Evolutionary conservation across 2,329 filamentous ascomycete genomes (phyloP), one percentile per base, ranked within the genome.

Genomic region (Aureobasidium zeae): DNA sequence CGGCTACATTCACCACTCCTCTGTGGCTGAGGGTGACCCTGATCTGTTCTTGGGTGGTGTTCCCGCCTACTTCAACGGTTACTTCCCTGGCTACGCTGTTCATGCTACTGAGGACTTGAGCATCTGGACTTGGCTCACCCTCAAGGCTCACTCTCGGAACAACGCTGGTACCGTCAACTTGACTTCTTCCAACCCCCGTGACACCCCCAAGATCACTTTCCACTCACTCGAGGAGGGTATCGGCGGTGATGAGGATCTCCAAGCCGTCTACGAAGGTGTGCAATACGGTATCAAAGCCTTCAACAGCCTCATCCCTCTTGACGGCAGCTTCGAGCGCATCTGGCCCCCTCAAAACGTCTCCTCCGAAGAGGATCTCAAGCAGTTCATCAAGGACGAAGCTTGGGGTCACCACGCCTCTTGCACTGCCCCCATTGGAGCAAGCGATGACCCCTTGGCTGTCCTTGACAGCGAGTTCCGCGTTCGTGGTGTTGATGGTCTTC

Each of bases 71-170:
- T 76, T 76, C 64, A 60, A 62, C 13, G 71, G 72, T 13, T 74
- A 76, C 61, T 76, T 71, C 61, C 73, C 73, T 0, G 66, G 69
- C 15, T 79, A 71, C 51, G 65, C 69, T 1, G 54, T 63, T 17
- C 65, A 70, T 49, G 63, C 66, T 3, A 61, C 68, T 2, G 56
- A 59, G 1, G 67, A 63, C 35, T 62, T 62, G 2, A 64, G 64
- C 25, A 64, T 68, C 48, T 72, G 64, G 62, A 62, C 64, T 10
- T 72, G 69, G 69, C 61, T 62, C 9, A 68, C 72, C 3, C 66
- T 85, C 42, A 80, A 81, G 59, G 71, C 73, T 0, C 78, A 81
- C 53, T 71, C 79, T 0, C 72, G 74, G 41, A 83, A 84, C 57
- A 61, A 59, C 58, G 67, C 59, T 5, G 82, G 82, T 7, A 72